These are phyloP conservation scores for Phyllosticta capitalensis DNA, from an alignment of 2,329 filamentous ascomycete genomes.

Conservation along the genomic window DNA sequence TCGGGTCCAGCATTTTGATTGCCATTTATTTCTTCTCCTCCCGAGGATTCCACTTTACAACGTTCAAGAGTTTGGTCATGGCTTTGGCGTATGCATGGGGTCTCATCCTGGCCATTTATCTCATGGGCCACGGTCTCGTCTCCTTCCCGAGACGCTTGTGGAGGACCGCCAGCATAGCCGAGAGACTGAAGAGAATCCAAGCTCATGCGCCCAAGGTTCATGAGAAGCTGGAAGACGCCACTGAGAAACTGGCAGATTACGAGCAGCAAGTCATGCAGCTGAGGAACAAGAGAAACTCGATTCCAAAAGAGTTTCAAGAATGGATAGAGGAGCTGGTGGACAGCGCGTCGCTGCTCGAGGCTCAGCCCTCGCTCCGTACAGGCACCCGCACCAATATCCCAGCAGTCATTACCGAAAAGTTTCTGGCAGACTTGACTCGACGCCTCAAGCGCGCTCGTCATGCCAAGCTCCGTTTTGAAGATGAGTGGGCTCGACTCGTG, in stretches of 20 bases:
- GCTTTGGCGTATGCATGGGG: constrained; percentile 93
- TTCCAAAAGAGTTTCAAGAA: constrained; percentile 65
- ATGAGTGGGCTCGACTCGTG: constrained; percentile 77
- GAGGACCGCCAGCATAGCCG: constrained; percentile 67
- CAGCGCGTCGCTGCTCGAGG: constrained; percentile 59
- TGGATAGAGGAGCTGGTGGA: constrained; percentile 96
- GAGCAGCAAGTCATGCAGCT: constrained; percentile 75
- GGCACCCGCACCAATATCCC: constrained; percentile 45
- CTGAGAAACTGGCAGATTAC: constrained; percentile 67
- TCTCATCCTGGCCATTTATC: constrained; percentile 80
- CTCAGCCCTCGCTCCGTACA: constrained; percentile 37
- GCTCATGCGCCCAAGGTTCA: constrained; percentile 69
- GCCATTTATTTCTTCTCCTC: constrained; percentile 75
- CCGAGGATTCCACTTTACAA: constrained; percentile 61
- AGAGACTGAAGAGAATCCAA: constrained; percentile 66
- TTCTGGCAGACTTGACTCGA: constrained; percentile 80
- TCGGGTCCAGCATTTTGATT: constrained; percentile 60
- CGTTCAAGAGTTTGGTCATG: constrained; percentile 80
- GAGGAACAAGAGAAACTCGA: constrained; percentile 69
- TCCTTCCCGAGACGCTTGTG: constrained; percentile 77
- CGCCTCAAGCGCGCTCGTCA: constrained; percentile 75
- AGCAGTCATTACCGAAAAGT: constrained; percentile 82
- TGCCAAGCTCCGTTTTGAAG: constrained; percentile 68
- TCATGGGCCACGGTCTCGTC: constrained; percentile 96
- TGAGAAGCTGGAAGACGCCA: constrained; percentile 79